Conservation (phyloP, 768 basidiomycete genomes). For the Zangia roseola region DNA sequence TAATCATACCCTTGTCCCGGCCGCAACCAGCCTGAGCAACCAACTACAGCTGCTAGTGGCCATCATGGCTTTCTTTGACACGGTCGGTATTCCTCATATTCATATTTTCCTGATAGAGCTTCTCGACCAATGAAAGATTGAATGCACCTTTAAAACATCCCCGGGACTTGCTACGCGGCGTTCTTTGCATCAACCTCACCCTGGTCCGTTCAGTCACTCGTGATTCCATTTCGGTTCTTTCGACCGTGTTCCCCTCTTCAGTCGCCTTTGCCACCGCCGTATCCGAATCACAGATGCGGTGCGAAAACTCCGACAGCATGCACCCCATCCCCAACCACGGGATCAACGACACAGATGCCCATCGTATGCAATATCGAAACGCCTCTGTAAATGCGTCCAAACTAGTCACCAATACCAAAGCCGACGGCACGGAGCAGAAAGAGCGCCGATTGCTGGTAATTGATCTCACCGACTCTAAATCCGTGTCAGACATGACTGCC, state of each 20-base stretch:
- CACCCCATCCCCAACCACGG: conserved; percentile 43
- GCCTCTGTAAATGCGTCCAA: conserved; percentile 42
- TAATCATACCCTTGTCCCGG: too few species aligned
- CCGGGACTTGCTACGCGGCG: too few species aligned
- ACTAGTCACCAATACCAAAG: conserved; percentile 36
- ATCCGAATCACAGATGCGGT: conserved; percentile 33
- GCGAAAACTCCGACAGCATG: conserved; percentile 39
- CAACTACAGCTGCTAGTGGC: too few species aligned
- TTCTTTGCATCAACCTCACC: too few species aligned
- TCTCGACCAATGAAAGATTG: too few species aligned
- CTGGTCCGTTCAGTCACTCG: too few species aligned
- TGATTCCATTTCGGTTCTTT: background rate
- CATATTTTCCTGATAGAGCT: too few species aligned
- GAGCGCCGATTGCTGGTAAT: conserved; percentile 40
- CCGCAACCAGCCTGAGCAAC: too few species aligned
- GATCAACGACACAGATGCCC: conserved; percentile 46
- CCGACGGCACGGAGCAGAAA: conserved; percentile 45
- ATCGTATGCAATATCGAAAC: conserved; percentile 40
- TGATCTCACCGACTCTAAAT: conserved; percentile 42
- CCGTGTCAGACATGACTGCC: conserved; percentile 44
- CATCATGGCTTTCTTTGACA: too few species aligned
- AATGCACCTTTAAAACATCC: too few species aligned
- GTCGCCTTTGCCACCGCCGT: background rate
- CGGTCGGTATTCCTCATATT: too few species aligned
- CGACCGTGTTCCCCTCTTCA: background rate